Conservation (phyloP, 164 flowering plant genomes). For the Platanus orientalis region DNA sequence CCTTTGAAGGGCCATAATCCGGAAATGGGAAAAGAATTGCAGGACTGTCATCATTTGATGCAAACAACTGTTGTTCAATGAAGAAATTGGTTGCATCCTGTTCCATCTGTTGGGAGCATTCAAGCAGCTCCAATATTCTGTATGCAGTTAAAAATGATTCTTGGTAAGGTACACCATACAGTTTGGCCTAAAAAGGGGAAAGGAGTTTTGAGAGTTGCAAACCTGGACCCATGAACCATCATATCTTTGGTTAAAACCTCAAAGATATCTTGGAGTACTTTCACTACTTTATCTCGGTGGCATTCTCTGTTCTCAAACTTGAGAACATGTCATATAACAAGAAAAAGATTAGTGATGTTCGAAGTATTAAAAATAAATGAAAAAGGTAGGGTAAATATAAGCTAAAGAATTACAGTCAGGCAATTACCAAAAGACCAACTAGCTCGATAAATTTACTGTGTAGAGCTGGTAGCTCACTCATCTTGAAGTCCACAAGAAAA, state of each 20-base stretch:
- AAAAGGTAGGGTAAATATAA: neutral
- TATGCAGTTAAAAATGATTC: slow-evolving; percentile 1
- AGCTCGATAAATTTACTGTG: slow-evolving; percentile 50
- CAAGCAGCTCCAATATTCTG: slow-evolving; percentile 55
- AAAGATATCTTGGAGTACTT: slow-evolving; percentile 71
- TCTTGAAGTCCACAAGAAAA: slow-evolving; percentile 58
- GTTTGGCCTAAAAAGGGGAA: neutral
- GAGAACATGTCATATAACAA: slow-evolving; percentile 11
- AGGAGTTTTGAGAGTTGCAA: slow-evolving; percentile 3
- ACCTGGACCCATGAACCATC: slow-evolving; percentile 74
- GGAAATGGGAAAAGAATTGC: slow-evolving; percentile 68
- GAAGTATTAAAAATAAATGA: neutral
- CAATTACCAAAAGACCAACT: slow-evolving; percentile 68
- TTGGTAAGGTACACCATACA: slow-evolving; percentile 1
- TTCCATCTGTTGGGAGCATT: slow-evolving; percentile 29
- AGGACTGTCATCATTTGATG: slow-evolving; percentile 25
- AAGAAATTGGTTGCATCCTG: slow-evolving; percentile 27
- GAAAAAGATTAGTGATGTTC: neutral
- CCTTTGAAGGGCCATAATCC: slow-evolving; percentile 44
- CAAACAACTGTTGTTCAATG: slow-evolving; percentile 54
- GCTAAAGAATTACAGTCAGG: neutral
- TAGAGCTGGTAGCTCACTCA: slow-evolving; percentile 64
- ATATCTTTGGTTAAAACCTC: slow-evolving; percentile 73
- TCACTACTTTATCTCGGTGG: slow-evolving; percentile 53
- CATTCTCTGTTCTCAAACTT: slow-evolving; percentile 60